Base-by-base conservation (phyloP, 164 flowering plant species). In the Amborella trichopoda region DNA sequence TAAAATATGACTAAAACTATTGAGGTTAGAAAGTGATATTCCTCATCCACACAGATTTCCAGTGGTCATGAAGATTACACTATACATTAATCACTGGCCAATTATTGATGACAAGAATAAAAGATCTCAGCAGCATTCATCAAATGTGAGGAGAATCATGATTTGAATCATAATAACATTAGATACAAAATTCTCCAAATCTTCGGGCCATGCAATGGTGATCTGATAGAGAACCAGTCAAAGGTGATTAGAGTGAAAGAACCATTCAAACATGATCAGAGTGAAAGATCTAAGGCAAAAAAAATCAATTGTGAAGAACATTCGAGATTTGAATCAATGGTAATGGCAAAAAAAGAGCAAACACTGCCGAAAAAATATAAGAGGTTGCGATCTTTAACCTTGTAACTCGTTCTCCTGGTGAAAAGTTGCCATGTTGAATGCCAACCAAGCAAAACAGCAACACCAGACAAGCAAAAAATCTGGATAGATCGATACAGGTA, bases 371-470 rank as follows among this genome's bases (percentile, higher is more conserved):
- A 8, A 16, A 18, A 24, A 17, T 10, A 22, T 13, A 40, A n/a
- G 13, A 14, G 13, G 26, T 21, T 56, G 23, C 28, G 12, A 8
- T 25, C 8, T 28, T 16, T 23, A 67, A 81, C 95, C 95, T 77
- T 85, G 57, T 68, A 77, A 64, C 79, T 79, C 41, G 48, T 44
- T 64, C 61, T 64, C 53, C 50, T 67, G 26, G 80, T 71, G 53
- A 85, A 73, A 26, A 85, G 71, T 11, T 67, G 66, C 80, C 64
- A 65, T 49, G 82, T 81, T 18, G 90, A 75, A 24, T 54, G 59
- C 80, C 74, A 75, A 48, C 95, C 87, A 28, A 85, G 78, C 60
- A 81, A 53, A 57, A 85, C 50, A 25, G 71, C 77, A 24, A 77
- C 77, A 12, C 88, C 88, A 18, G 72, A 46, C 52, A 81, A 61